phyloP scores from a whole-genome alignment of 139 green algal genomes.

The Picochlorum sp. region DNA sequence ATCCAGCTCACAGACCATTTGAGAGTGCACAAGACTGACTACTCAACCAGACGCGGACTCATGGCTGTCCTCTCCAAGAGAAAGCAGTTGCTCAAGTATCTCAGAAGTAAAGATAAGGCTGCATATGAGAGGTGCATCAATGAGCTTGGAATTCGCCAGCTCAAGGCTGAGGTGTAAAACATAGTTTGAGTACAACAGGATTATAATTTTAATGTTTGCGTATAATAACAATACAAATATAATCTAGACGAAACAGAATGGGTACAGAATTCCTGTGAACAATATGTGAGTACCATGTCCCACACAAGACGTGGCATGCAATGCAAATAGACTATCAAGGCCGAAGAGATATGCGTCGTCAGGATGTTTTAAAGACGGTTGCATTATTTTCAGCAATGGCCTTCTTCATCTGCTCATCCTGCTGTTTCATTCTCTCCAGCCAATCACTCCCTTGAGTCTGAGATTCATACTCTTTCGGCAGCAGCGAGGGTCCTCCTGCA shows the following conservation, averaged over 20 bases:
- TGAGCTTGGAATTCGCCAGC: conserved; percentile 22
- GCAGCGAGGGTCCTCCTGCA: background rate
- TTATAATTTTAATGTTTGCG: background rate
- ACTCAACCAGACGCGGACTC: conserved; percentile 36
- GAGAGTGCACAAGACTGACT: conserved; percentile 52
- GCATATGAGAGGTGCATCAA: conserved; percentile 13
- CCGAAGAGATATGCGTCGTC: background rate
- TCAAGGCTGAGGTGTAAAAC: conserved; percentile 13
- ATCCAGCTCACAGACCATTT: conserved; percentile 52
- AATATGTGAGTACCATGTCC: no score
- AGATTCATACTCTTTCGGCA: background rate
- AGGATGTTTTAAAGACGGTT: background rate
- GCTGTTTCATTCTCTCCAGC: conserved; percentile 10
- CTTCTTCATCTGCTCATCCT: conserved; percentile 1
- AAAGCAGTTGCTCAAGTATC: conserved; percentile 42
- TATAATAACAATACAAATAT: no score
- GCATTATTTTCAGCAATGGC: conserved; percentile 2
- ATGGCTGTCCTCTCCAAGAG: conserved; percentile 31
- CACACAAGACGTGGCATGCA: no score
- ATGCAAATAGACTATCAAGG: no score
- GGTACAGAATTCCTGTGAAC: no score
- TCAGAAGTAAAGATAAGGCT: conserved; percentile 15
- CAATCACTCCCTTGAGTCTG: conserved; percentile 6
- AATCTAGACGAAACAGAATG: no score
- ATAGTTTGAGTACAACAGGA: background rate